Conservation (phyloP, 2,329 filamentous ascomycete genomes). For the Alternaria solani region DNA sequence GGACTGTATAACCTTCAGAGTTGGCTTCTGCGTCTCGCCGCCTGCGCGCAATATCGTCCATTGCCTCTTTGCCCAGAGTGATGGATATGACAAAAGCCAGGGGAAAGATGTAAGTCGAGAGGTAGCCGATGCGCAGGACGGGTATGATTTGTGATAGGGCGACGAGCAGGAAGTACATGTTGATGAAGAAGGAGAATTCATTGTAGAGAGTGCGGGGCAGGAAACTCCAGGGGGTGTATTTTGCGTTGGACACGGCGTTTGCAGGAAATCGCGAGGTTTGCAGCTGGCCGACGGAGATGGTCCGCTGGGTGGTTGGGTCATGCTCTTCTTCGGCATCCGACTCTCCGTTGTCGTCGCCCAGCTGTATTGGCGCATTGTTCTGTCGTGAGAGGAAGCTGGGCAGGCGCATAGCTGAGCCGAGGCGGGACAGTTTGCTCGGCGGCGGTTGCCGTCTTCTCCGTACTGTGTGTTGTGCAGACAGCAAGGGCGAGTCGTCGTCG, state of each 20-base stretch:
- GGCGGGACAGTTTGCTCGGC: slow-evolving; percentile 52
- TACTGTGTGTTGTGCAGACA: slow-evolving; percentile 56
- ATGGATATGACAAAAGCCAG: slow-evolving; percentile 90
- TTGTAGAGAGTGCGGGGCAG: slow-evolving; percentile 95
- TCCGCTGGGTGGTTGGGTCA: slow-evolving; percentile 73
- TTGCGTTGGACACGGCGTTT: slow-evolving; percentile 94
- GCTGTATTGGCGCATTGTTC: slow-evolving; percentile 34
- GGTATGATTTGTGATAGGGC: slow-evolving; percentile 94
- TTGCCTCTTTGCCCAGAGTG: slow-evolving; percentile 93
- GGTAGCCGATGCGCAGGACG: slow-evolving; percentile 87
- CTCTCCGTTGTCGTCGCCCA: slow-evolving; percentile 42
- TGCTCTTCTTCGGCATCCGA: slow-evolving; percentile 58
- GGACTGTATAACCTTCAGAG: slow-evolving; percentile 82
- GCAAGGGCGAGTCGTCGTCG: slow-evolving; percentile 78
- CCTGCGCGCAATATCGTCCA: slow-evolving; percentile 88
- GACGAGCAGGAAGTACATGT: slow-evolving; percentile 97
- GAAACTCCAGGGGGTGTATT: slow-evolving; percentile 95
- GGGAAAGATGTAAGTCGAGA: slow-evolving; percentile 93
- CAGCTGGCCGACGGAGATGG: slow-evolving; percentile 75
- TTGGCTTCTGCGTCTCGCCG: slow-evolving; percentile 93
- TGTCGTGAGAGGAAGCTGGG: slow-evolving; percentile 68
- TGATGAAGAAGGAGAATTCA: slow-evolving; percentile 99
- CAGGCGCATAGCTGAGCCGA: slow-evolving; percentile 66
- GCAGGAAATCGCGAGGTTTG: slow-evolving; percentile 82
- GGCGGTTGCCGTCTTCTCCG: slow-evolving; percentile 34